Conservation (phyloP, 2,329 filamentous ascomycete species). For the Geosmithia flava region DNA sequence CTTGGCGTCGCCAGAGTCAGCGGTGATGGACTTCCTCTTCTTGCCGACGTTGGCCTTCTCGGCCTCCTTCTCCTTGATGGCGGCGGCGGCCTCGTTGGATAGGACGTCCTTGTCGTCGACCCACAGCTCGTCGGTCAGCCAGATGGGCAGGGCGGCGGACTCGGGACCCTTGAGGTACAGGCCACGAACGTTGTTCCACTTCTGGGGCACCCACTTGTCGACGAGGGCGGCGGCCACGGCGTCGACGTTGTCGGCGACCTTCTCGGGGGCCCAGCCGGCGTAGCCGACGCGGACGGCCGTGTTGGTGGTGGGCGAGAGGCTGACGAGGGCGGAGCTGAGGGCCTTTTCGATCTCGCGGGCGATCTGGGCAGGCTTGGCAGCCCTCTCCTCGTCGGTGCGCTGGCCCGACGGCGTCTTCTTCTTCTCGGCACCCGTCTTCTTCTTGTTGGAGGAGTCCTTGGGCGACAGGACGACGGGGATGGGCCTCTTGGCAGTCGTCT, state of each 20-base stretch:
- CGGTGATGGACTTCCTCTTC: conserved; percentile 43
- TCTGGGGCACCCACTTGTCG: conserved; percentile 69
- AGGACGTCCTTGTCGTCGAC: conserved; percentile 64
- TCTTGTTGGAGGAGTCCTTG: conserved; percentile 47
- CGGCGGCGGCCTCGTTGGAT: conserved; percentile 40
- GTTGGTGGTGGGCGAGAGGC: conserved; percentile 66
- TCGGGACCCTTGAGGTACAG: conserved; percentile 86
- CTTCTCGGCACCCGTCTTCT: conserved; percentile 48
- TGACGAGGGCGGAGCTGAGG: conserved; percentile 64
- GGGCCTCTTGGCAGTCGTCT: conserved; percentile 69
- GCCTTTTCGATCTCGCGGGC: conserved; percentile 74
- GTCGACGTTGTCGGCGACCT: conserved; percentile 71
- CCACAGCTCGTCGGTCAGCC: conserved; percentile 89
- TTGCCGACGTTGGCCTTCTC: conserved; percentile 49
- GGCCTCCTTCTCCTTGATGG: conserved; percentile 16
- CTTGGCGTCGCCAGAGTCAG: conserved; percentile 25
- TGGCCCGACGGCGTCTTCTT: conserved; percentile 21
- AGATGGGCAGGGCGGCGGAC: conserved; percentile 85
- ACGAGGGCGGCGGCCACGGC: conserved; percentile 58
- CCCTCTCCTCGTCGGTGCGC: conserved; percentile 14
- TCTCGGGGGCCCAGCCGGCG: conserved; percentile 59
- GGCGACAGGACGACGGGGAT: conserved; percentile 65
- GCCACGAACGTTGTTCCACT: conserved; percentile 75
- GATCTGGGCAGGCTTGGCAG: conserved; percentile 50
- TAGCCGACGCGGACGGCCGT: conserved; percentile 71